Base-by-base conservation (phyloP, 805 yeast genomes). In the Barnettozyma siamensis region DNA sequence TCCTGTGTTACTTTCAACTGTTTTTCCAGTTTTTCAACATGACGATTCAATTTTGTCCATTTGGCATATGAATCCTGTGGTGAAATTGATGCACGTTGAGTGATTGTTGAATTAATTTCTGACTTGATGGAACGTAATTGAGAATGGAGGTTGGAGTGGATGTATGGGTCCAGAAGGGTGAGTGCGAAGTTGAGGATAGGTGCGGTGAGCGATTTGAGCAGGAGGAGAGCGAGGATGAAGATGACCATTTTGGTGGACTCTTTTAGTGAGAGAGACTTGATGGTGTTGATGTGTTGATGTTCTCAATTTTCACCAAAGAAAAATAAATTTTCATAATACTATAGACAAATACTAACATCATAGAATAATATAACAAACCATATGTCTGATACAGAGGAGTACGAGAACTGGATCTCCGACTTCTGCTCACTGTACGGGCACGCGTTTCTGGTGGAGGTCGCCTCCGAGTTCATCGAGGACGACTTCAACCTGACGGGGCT, bases 401-500 rank as follows among this genome's bases (percentile, higher is more conserved):
- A 68, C 50, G 70, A 72, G 41, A 74, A 77, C 19, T 74, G 79
- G 79, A 70, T 74, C 48, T 69, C 70, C 50, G 75, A 72, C 53
- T 73, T 69, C 58, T 73, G 78, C 53, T 70, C 71, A 31, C 58
- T 70, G 18, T 74, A 72, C 49, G 80, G 78, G 26, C 78, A 88
- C 58, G 94, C 93, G 58, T 91, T 81, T 60, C 88, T 88, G 62
- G 95, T 89, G 33, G 94, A 89, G 52, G 96, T 93, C 6, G 74
- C 88, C 1, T 88, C 85, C 36, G 96, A 88, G 37, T 93, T 88
- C 62, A 87, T 93, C 46, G 97, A 89, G 54, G 99, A 93, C 63
- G 98, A 93, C 51, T 93, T 93, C 72, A 93, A 93, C 59, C 72
- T 93, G 55, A 89, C 98, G 1, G 97, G 98, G 1, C 71, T 93